A percentile compares a stretch with the other conserved stretches of the same genome.
Conservation (phyloP, 2,329 filamentous ascomycete genomes). For the Alternaria angustiovoidea region DNA sequence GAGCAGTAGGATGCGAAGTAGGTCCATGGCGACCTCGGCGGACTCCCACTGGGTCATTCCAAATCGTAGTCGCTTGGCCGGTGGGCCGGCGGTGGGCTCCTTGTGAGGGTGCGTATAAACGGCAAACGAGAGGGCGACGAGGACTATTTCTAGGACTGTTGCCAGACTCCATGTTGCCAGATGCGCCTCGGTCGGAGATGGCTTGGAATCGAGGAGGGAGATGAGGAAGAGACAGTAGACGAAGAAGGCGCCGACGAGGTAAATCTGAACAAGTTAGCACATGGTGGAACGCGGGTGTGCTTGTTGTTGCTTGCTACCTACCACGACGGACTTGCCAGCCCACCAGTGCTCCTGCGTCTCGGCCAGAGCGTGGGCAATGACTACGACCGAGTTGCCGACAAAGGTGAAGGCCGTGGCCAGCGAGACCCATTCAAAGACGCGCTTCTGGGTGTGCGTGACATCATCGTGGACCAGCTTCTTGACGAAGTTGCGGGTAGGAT, state of each 20-base stretch:
- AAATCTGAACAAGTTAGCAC: conserved; percentile 68
- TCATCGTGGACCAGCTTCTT: conserved; percentile 59
- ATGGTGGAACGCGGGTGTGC: not conserved
- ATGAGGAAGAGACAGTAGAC: conserved; percentile 86
- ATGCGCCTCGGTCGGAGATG: conserved; percentile 82
- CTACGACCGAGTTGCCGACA: conserved; percentile 74
- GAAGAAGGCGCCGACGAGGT: conserved; percentile 84
- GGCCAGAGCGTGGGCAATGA: conserved; percentile 77
- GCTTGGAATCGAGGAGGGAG: conserved; percentile 82
- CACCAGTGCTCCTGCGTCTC: conserved; percentile 75
- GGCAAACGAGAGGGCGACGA: conserved; percentile 73
- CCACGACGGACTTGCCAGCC: conserved; percentile 80
- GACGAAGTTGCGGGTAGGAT: conserved; percentile 53
- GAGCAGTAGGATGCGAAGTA: conserved; percentile 73
- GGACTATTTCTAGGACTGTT: conserved; percentile 74
- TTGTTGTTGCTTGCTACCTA: conserved; percentile 56
- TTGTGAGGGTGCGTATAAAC: conserved; percentile 74
- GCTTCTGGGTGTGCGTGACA: conserved; percentile 72
- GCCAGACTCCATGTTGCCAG: conserved; percentile 80
- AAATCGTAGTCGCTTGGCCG: conserved; percentile 31
- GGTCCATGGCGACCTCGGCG: conserved; percentile 71
- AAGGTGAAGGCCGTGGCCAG: conserved; percentile 77
- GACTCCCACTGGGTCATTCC: conserved; percentile 67
- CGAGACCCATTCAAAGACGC: conserved; percentile 78
- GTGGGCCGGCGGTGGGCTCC: conserved; percentile 61